These are phyloP conservation scores for Penicillium sp. DNA, from an alignment of 2,329 filamentous ascomycete genomes.

Conservation along the genomic window DNA sequence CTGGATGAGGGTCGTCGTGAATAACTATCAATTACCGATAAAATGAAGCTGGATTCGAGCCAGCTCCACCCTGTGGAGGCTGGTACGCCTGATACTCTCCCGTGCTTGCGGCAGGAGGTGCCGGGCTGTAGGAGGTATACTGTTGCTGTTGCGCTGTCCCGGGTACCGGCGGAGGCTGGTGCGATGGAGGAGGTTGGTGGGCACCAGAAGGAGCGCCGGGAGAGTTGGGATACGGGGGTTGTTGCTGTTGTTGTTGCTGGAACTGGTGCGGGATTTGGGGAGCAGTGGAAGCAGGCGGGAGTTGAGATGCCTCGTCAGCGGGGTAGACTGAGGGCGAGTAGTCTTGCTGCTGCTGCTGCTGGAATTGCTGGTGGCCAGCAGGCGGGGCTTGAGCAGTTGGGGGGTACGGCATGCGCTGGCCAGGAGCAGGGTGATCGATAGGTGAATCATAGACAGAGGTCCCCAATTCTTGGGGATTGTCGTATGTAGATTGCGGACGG, in stretches of 20 bases:
- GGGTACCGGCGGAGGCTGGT: conserved; percentile 39
- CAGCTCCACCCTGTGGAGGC: conserved; percentile 32
- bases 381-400: conserved; percentile 29
- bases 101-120: conserved; percentile 23
- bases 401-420: conserved; percentile 37
- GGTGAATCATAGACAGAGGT: conserved; percentile 77
- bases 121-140: conserved; percentile 34
- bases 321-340: conserved; percentile 46
- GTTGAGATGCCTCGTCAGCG: conserved; percentile 33
- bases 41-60: conserved; percentile 41
- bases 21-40: conserved; percentile 34
- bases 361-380: conserved; percentile 33
- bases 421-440: conserved; percentile 45
- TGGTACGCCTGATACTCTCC: conserved; percentile 41
- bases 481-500: conserved; percentile 67
- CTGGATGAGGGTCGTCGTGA: background rate
- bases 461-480: conserved; percentile 73
- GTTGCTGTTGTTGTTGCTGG: conserved; percentile 29
- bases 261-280: conserved; percentile 19
- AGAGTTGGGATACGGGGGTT: conserved; percentile 36
- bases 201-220: conserved; percentile 26
- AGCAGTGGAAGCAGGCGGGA: conserved; percentile 19
- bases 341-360: conserved; percentile 36
- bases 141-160: conserved; percentile 33
- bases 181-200: conserved; percentile 34